A percentile compares a stretch with the other conserved stretches of the same genome.
These are phyloP conservation scores for Calocybe cyanea DNA, from an alignment of 768 basidiomycete species.

Conservation along the genomic window DNA sequence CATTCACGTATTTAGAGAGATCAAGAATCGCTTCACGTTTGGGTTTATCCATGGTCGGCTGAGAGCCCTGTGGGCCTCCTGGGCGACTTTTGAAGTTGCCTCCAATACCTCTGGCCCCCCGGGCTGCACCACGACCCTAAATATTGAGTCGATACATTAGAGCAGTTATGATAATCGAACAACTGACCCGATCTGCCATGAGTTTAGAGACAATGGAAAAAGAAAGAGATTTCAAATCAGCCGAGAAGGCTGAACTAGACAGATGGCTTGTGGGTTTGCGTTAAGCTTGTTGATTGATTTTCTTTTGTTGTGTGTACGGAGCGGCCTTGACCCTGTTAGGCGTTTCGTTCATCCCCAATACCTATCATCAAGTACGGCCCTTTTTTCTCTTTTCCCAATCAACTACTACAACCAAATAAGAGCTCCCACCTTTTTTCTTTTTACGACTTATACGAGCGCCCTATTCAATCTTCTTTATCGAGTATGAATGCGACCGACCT, in stretches of 20 bases:
- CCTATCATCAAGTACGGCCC: slow-evolving; percentile 1
- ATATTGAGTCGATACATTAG: slow-evolving; percentile 32
- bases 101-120: slow-evolving; percentile 43
- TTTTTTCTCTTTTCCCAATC: background rate
- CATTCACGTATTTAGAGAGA: slow-evolving; percentile 90
- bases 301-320: background rate
- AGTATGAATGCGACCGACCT: slow-evolving; percentile 90
- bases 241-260: slow-evolving; percentile 1
- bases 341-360: background rate
- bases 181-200: slow-evolving; percentile 64
- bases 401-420: slow-evolving; percentile 3
- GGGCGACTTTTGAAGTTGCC: slow-evolving; percentile 46
- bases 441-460: slow-evolving; percentile 14
- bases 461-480: slow-evolving; percentile 18
- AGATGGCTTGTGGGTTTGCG: too few species aligned
- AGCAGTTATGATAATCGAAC: slow-evolving; percentile 11
- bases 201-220: slow-evolving; percentile 15
- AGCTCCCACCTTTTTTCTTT: slow-evolving; percentile 5
- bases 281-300: background rate
- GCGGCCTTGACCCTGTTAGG: background rate
- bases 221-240: slow-evolving; percentile 16
- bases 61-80: slow-evolving; percentile 42
- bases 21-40: slow-evolving; percentile 95
- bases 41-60: slow-evolving; percentile 64
- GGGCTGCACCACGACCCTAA: slow-evolving; percentile 57